These are phyloP conservation scores for Leccinum broughii DNA, from an alignment of 768 basidiomycete genomes.

Conservation along the genomic window DNA sequence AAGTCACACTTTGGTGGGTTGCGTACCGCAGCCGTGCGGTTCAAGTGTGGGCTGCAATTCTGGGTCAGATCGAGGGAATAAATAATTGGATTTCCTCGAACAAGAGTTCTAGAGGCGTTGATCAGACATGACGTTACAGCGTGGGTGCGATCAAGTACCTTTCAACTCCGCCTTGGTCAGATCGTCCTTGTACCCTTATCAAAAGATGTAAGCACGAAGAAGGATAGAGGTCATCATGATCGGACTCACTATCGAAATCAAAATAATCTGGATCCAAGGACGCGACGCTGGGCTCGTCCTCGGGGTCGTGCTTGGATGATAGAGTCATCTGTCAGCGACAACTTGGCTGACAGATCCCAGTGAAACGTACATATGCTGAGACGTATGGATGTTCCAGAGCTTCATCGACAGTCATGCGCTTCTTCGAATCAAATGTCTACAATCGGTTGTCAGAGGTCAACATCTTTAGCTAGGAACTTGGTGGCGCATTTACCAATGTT, in stretches of 20 bases:
- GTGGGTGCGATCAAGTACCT: slow-evolving; percentile 10
- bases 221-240: not conserved
- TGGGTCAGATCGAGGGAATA: slow-evolving; percentile 54
- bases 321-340: slow-evolving; percentile 2
- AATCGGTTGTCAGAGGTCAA: not conserved
- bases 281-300: slow-evolving; percentile 83
- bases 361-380: slow-evolving; percentile 60
- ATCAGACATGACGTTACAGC: slow-evolving; percentile 9
- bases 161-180: slow-evolving; percentile 81
- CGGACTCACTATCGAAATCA: slow-evolving; percentile 76
- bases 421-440: slow-evolving; percentile 86
- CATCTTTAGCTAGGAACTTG: slow-evolving; percentile 29
- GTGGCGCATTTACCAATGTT: slow-evolving; percentile 52
- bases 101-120: slow-evolving; percentile 50
- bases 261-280: slow-evolving; percentile 86
- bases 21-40: not conserved
- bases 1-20: not conserved
- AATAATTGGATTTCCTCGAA: slow-evolving; percentile 85
- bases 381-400: slow-evolving; percentile 84
- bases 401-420: slow-evolving; percentile 78
- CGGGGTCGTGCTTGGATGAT: slow-evolving; percentile 68
- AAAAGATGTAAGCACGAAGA: slow-evolving; percentile 9
- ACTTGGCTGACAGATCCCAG: not conserved
- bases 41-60: not conserved
- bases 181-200: slow-evolving; percentile 67